phyloP scores from a whole-genome alignment of 306 rosid genomes.

The Prunus mume region DNA sequence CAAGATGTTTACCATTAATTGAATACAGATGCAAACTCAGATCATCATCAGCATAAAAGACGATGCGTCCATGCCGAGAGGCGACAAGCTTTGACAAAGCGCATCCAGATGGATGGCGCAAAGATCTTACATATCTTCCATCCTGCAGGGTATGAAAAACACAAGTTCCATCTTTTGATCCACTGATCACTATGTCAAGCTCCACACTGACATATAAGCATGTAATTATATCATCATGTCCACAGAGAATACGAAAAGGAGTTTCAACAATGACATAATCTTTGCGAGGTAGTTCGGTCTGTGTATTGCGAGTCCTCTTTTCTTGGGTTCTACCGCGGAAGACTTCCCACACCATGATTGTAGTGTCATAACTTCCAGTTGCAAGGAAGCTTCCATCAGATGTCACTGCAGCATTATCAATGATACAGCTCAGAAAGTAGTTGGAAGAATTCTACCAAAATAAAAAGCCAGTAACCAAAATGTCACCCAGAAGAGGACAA shows the following conservation, averaged over 20 bases:
- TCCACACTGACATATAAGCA: conserved; percentile 80
- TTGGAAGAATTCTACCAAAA: conserved; percentile 3
- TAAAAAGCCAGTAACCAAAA: not conserved
- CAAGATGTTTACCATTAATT: conserved; percentile 90
- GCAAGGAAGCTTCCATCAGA: conserved; percentile 96
- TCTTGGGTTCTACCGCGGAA: conserved; percentile 65
- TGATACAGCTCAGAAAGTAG: not conserved
- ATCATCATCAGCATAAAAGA: conserved; percentile 90
- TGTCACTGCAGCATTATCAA: conserved; percentile 69
- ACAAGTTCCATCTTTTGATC: conserved; percentile 97
- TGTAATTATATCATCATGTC: conserved; percentile 92
- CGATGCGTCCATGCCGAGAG: conserved; percentile 79
- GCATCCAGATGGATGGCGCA: conserved; percentile 78
- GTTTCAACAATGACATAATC: conserved; percentile 76
- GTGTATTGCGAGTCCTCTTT: conserved; percentile 66
- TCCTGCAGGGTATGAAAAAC: conserved; percentile 85
- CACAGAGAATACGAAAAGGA: conserved; percentile 92
- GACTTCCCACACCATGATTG: conserved; percentile 98
- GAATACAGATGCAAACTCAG: conserved; percentile 92
- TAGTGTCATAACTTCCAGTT: conserved; percentile 96
- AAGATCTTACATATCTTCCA: conserved; percentile 93
- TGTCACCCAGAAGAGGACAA: not conserved
- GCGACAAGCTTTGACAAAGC: conserved; percentile 86
- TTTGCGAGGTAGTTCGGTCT: conserved; percentile 74
- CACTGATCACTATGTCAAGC: conserved; percentile 96